Evolutionary conservation across 192 early-diverging fungal species (phyloP).

Genomic region (Gryganskiella cystojenkinii): DNA sequence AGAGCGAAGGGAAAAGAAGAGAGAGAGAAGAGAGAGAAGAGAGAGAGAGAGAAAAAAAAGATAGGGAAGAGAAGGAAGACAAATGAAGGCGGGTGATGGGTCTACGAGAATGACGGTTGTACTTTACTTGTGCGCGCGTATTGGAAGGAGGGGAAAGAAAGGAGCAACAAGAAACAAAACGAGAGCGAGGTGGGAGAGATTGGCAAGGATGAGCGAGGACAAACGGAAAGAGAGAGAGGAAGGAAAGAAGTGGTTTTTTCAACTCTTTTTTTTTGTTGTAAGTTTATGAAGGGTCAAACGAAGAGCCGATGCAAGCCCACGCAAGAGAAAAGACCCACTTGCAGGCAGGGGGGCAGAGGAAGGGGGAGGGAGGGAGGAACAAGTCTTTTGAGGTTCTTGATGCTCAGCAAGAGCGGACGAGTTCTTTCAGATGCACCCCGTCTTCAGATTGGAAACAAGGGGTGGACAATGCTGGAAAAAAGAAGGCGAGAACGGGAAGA

Average conservation of each 20-base stretch:
- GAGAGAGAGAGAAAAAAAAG: constrained; percentile 1
- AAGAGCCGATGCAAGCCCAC: neutral
- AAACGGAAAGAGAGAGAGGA: constrained; percentile 2
- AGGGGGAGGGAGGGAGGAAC: too few species aligned
- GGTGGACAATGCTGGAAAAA: constrained; percentile 26
- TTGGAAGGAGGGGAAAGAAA: neutral
- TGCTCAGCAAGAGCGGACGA: neutral
- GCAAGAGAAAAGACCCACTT: neutral
- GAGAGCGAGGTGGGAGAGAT: neutral
- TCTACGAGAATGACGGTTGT: neutral
- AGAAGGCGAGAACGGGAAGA: constrained; percentile 3
- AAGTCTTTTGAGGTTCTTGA: neutral
- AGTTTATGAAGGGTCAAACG: constrained; percentile 11
- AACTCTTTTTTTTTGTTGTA: neutral
- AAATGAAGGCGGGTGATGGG: neutral
- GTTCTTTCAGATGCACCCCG: neutral
- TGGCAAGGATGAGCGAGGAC: neutral
- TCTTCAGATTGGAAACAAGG: constrained; percentile 18
- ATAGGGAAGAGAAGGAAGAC: neutral
- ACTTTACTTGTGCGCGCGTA: constrained; percentile 1
- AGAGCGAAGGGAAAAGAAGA: neutral
- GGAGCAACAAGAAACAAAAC: neutral
- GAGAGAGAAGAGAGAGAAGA: neutral
- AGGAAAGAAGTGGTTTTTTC: neutral
- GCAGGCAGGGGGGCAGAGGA: too few species aligned